Evolutionary conservation across 2,329 filamentous ascomycete species (phyloP).

Genomic region (Acrocalymma vagum): DNA sequence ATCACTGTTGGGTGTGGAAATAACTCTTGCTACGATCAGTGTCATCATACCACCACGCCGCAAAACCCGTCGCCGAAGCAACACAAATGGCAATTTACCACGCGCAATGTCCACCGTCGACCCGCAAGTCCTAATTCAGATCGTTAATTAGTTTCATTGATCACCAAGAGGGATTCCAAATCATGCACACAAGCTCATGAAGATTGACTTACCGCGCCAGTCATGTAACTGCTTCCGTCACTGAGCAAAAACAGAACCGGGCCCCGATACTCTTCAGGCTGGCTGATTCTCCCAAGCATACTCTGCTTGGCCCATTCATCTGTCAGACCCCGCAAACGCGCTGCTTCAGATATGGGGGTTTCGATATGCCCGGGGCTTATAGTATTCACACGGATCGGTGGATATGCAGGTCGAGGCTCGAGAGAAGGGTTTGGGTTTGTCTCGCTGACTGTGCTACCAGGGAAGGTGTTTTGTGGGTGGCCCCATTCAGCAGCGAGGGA

Average conservation of each 20-base stretch:
- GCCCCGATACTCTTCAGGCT: slow-evolving; percentile 31
- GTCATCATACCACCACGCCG: too few relatives aligned
- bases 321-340: slow-evolving; percentile 38
- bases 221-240: slow-evolving; percentile 69
- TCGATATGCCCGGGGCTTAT: slow-evolving; percentile 64
- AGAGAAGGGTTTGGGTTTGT: slow-evolving; percentile 24
- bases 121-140: slow-evolving; percentile 43
- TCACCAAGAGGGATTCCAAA: not conserved
- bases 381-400: slow-evolving; percentile 60
- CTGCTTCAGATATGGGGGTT: slow-evolving; percentile 47
- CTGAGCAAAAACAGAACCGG: slow-evolving; percentile 40
- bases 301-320: slow-evolving; percentile 41
- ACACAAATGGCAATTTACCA: too few relatives aligned
- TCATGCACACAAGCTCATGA: not conserved
- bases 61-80: too few relatives aligned
- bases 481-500: slow-evolving; percentile 61
- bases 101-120: slow-evolving; percentile 54
- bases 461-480: slow-evolving; percentile 50
- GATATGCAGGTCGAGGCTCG: slow-evolving; percentile 33
- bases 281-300: slow-evolving; percentile 47
- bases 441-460: slow-evolving; percentile 32
- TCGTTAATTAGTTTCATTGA: not conserved
- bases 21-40: too few relatives aligned
- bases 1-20: too few relatives aligned
- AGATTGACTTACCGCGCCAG: slow-evolving; percentile 47